A percentile compares a stretch with the other conserved stretches of the same genome.
phyloP scores from a whole-genome alignment of 2,329 filamentous ascomycete genomes.

The Endocalyx cinctus region DNA sequence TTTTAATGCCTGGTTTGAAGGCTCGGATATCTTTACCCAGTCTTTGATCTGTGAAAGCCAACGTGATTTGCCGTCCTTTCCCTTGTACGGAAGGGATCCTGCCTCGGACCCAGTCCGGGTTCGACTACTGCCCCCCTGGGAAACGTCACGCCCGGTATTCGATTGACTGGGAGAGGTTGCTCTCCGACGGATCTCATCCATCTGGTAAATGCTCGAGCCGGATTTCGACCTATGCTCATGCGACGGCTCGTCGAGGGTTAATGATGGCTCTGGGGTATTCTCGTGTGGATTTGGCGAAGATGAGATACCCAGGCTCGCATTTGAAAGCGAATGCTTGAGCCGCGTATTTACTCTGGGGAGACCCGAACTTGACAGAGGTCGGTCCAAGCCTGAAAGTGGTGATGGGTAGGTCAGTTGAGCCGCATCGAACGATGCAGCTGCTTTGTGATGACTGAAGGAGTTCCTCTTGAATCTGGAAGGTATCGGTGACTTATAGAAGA shows the following conservation, averaged over 20 bases:
- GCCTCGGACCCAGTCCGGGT: slow-evolving; percentile 5
- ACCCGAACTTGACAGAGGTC: slow-evolving; percentile 23
- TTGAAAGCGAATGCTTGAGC: slow-evolving; percentile 7
- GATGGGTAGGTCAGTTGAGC: slow-evolving; percentile 13
- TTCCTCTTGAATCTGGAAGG: slow-evolving; percentile 20
- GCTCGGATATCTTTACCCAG: slow-evolving; percentile 46
- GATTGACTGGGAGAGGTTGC: slow-evolving; percentile 4
- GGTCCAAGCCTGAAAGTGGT: slow-evolving; percentile 10
- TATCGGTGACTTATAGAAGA: slow-evolving; percentile 13
- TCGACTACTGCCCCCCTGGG: slow-evolving; percentile 3
- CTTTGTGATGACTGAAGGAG: slow-evolving; percentile 22
- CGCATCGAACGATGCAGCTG: slow-evolving; percentile 18
- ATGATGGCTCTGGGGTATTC: slow-evolving; percentile 4
- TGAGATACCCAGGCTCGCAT: slow-evolving; percentile 1
- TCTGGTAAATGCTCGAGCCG: too few species aligned
- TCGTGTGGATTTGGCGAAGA: slow-evolving; percentile 4
- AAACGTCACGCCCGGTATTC: slow-evolving; percentile 1
- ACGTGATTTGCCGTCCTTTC: slow-evolving; percentile 23
- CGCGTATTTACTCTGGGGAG: slow-evolving; percentile 19
- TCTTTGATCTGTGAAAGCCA: slow-evolving; percentile 42
- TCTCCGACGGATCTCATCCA: slow-evolving; percentile 6
- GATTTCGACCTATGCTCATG: too few species aligned
- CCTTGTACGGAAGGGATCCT: slow-evolving; percentile 19
- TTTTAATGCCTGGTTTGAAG: slow-evolving; percentile 44
- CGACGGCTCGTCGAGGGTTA: neutral